phyloP scores from a whole-genome alignment of 805 yeast genomes.

The Millerago galiae region DNA sequence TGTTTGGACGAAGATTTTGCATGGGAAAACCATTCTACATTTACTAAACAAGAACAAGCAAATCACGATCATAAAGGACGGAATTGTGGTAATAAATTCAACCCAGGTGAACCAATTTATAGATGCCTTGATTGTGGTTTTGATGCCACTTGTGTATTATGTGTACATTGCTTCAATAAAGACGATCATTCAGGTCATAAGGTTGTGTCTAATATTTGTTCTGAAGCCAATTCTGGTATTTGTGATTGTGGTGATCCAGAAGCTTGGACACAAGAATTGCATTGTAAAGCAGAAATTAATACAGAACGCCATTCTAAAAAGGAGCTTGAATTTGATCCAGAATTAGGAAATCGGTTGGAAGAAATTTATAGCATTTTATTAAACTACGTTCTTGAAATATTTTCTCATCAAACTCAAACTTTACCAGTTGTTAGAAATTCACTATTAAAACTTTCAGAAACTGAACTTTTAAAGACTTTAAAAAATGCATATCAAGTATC shows the following conservation, averaged over 20 bases:
- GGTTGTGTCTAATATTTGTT: constrained; percentile 39
- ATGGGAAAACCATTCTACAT: constrained; percentile 2
- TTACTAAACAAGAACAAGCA: not conserved
- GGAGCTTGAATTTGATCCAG: constrained; percentile 23
- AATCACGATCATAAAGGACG: constrained; percentile 42
- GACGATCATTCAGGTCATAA: constrained; percentile 64
- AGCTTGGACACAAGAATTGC: constrained; percentile 52
- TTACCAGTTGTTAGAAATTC: constrained; percentile 29
- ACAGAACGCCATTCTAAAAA: constrained; percentile 11
- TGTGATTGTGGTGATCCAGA: constrained; percentile 84
- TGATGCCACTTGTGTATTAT: constrained; percentile 74
- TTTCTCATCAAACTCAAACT: constrained; percentile 30
- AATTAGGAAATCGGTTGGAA: constrained; percentile 7
- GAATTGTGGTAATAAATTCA: constrained; percentile 62
- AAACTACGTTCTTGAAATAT: constrained; percentile 39
- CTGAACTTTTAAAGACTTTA: not conserved
- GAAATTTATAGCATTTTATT: constrained; percentile 30
- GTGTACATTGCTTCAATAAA: constrained; percentile 65
- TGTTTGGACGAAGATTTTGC: too few relatives aligned
- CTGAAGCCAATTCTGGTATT: constrained; percentile 30
- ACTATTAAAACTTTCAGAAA: not conserved
- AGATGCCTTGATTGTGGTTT: constrained; percentile 71
- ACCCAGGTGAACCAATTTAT: constrained; percentile 58
- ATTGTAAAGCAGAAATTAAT: constrained; percentile 37
- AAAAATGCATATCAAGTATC: not conserved